Conservation (phyloP, 208 protist species). For the Spironucleus salmonicida region DNA sequence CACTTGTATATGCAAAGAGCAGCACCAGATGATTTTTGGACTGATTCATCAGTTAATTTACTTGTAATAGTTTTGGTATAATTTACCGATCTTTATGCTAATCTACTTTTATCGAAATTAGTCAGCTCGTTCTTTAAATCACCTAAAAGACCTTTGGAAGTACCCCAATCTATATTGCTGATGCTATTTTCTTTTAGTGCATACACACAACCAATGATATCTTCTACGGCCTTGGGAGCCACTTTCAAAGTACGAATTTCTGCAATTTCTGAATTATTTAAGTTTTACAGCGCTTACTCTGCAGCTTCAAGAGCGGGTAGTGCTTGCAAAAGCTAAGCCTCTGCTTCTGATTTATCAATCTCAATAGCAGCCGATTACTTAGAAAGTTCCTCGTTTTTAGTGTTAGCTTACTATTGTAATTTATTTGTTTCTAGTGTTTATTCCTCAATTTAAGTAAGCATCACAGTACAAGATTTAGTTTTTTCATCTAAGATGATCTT, state of each 20-base stretch:
- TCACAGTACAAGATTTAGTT: conserved; percentile 67
- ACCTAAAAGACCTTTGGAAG: no score
- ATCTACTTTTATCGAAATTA: conserved; percentile 1
- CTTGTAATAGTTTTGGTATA: conserved; percentile 57
- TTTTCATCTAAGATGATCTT: conserved; percentile 62
- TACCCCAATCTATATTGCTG: no score
- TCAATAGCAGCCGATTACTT: conserved; percentile 40
- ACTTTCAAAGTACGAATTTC: conserved; percentile 85
- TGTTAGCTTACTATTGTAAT: conserved; percentile 63
- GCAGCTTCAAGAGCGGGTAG: conserved; percentile 76
- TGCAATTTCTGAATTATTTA: conserved; percentile 77
- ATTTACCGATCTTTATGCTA: conserved; percentile 49
- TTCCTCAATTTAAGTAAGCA: conserved; percentile 59
- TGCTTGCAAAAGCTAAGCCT: conserved; percentile 74
- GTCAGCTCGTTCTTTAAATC: no score
- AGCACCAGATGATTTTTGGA: conserved; percentile 59
- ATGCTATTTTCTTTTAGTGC: conserved; percentile 2
- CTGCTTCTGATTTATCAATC: conserved; percentile 67
- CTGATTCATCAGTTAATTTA: conserved; percentile 65
- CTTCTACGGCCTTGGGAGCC: conserved; percentile 68
- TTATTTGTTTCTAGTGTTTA: conserved; percentile 64
- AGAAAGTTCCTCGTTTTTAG: conserved; percentile 67
- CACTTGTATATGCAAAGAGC: conserved; percentile 78
- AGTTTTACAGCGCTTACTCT: conserved; percentile 75
- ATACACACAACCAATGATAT: conserved; percentile 62